Evolutionary conservation across 2,329 filamentous ascomycete species (phyloP).

Genomic region (Coniochaeta prunicola): DNA sequence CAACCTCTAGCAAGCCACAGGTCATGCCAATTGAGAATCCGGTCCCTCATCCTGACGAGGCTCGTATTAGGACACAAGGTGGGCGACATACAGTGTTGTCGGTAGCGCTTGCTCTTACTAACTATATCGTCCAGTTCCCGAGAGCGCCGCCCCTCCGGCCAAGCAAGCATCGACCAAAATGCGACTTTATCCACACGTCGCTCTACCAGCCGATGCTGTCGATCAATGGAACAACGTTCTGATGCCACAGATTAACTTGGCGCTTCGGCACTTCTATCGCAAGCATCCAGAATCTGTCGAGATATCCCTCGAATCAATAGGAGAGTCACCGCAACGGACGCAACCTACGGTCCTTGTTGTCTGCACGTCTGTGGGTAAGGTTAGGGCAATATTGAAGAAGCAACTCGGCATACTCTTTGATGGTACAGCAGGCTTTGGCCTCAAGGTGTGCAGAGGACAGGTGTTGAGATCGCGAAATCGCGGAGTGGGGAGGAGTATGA

Average conservation of each 20-base stretch:
- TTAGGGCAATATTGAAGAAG: constrained; percentile 63
- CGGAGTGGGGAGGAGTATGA: constrained; percentile 31
- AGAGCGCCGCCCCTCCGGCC: constrained; percentile 7
- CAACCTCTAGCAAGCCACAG: background rate
- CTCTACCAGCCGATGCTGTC: constrained; percentile 51
- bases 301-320: constrained; percentile 69
- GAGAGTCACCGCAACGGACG: constrained; percentile 57
- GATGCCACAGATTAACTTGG: constrained; percentile 66
- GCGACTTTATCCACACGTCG: constrained; percentile 52
- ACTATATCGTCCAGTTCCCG: constrained; percentile 10
- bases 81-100: background rate
- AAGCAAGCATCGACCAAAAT: constrained; percentile 30
- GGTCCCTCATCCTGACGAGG: background rate
- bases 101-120: background rate
- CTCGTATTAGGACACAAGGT: background rate
- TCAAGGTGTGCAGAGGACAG: constrained; percentile 67
- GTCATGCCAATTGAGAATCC: background rate
- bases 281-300: constrained; percentile 71
- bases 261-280: constrained; percentile 63
- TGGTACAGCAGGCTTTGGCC: constrained; percentile 49
- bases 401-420: constrained; percentile 61
- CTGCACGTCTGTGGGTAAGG: constrained; percentile 67
- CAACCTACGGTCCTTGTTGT: constrained; percentile 70
- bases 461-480: constrained; percentile 53
- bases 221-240: constrained; percentile 65